Evolutionary conservation across 495 filamentous ascomycete species (phyloP), one percentile per base, ranked within the genome.

Genomic region (Penicillium coffeae): DNA sequence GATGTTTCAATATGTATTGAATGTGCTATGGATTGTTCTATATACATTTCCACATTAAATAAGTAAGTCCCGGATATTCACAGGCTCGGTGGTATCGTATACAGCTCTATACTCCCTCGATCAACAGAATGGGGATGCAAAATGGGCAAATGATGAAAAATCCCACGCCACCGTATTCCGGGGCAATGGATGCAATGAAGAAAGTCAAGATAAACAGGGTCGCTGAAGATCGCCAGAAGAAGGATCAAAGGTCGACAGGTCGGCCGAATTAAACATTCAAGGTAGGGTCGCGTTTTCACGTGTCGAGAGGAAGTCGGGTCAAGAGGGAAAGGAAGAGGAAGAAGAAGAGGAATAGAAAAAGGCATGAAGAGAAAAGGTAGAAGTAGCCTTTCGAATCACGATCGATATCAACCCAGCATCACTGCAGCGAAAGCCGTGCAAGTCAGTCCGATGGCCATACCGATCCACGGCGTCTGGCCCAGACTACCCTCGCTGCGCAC

Each of bases 381-480:
- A 43, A 50, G 40, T 38, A 44, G 40, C 47, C 47, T 44, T 50
- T 42, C 16, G 14, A 19, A 18, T 21, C 13, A 14, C 1, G 13
- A 16, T n/a, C 8, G 18, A 8, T 25, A 21, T 34, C 48, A 74
- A 22, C 72, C 72, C 43, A 75, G 54, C 69, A 73, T 74, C 21
- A 73, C 68, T 8, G 72, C 72, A 10, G 72, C 65, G 21, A 74
- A 44, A 8, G 70, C 67, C 22, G 72, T 75, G 40, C 64, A 74
- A 18, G 69, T 71, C 42, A 75, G 42, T 20, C 72, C 72, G 41
- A 75, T 71, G 13, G 68, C 72, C 71, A 74, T 74, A 19, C 72
- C 72, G 42, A 73, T 72, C 72, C 72, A 75, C 22, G 72, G 72
- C 0, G 72, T 69, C 47, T 75, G 70, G 18, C 72, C 72, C 0